A percentile compares a stretch with the other conserved stretches of the same genome.
These are phyloP conservation scores for Hyphopichia khmerensis DNA, from an alignment of 1,139 yeast species.

Conservation along the genomic window DNA sequence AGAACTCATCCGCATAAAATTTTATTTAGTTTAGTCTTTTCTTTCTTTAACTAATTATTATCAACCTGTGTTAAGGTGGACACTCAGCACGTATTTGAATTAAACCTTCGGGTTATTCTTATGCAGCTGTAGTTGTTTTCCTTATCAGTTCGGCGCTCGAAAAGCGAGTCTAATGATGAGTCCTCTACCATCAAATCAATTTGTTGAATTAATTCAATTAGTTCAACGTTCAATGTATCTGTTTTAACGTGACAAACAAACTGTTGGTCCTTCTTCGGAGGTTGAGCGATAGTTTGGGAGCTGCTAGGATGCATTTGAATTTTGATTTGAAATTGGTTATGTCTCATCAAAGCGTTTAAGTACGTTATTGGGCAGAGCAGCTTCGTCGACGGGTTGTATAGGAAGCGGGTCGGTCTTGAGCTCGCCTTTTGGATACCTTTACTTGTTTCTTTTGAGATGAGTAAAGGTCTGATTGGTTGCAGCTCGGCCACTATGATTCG, in stretches of 20 bases:
- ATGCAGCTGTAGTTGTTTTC: constrained; percentile 35
- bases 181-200: constrained; percentile 13
- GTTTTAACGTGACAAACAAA: constrained; percentile 23
- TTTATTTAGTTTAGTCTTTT: constrained; percentile 8
- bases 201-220: constrained; percentile 12
- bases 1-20: constrained; percentile 3
- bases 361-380: constrained; percentile 64
- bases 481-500: constrained; percentile 54
- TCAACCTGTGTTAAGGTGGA: constrained; percentile 54
- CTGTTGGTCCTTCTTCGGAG: constrained; percentile 51
- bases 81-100: constrained; percentile 30
- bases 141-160: constrained; percentile 70
- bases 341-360: constrained; percentile 16
- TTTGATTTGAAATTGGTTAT: constrained; percentile 5
- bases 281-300: constrained; percentile 49
- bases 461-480: constrained; percentile 29
- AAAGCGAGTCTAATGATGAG: constrained; percentile 49
- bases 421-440: constrained; percentile 36
- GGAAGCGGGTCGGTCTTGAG: constrained; percentile 65
- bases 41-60: constrained; percentile 19
- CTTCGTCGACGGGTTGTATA: constrained; percentile 88
- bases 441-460: not conserved
- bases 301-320: constrained; percentile 22
- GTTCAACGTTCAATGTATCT: constrained; percentile 19
- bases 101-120: constrained; percentile 33